Evolutionary conservation across 148 eudicot genomes (phyloP).

Genomic region (Vaccinium darrowii): DNA sequence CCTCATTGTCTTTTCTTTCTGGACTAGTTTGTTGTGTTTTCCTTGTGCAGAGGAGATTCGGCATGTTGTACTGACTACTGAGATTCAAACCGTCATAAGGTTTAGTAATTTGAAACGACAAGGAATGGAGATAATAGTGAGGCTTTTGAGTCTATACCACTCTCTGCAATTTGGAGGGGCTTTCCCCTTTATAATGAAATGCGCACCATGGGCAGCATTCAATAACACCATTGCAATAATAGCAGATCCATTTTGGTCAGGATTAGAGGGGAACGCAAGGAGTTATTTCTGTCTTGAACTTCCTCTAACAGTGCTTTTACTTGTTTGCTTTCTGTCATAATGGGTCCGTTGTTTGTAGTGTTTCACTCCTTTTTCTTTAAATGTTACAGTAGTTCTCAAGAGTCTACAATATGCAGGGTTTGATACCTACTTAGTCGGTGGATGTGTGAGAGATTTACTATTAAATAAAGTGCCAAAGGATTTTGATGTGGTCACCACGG

Average conservation of each 20-base stretch:
- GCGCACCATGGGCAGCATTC: not conserved
- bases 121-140: not conserved
- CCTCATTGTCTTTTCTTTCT: not conserved
- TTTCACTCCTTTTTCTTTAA: not conserved
- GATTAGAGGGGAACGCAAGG: not conserved
- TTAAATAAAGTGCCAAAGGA: slow-evolving; percentile 79
- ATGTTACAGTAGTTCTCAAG: slow-evolving; percentile 1
- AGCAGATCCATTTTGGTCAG: not conserved
- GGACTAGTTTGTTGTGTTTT: not conserved
- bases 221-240: not conserved
- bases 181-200: not conserved
- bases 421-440: slow-evolving; percentile 92
- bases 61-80: not conserved
- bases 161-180: not conserved
- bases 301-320: not conserved
- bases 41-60: not conserved
- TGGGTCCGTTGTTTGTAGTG: not conserved
- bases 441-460: slow-evolving; percentile 92
- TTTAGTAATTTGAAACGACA: not conserved
- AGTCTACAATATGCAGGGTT: slow-evolving; percentile 53
- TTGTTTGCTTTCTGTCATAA: not conserved
- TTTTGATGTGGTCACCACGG: slow-evolving; percentile 90
- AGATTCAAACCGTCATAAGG: not conserved
- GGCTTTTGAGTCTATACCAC: not conserved
- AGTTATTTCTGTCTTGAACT: not conserved